Percentiles rank a stretch among this genome's conserved stretches.
phyloP scores from a whole-genome alignment of 129 eudicot genomes.

The Ambrosia artemisiifolia region DNA sequence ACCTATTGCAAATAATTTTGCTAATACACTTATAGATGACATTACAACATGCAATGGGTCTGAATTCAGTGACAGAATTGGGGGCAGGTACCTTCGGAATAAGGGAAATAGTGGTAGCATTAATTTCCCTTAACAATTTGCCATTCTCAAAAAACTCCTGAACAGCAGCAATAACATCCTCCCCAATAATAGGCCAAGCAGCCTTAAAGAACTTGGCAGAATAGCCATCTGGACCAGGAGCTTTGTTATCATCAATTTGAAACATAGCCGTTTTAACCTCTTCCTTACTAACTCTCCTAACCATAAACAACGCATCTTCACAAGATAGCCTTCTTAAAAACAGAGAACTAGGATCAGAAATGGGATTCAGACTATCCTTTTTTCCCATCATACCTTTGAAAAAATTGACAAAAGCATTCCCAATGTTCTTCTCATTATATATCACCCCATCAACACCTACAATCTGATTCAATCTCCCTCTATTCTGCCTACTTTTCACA shows the following conservation, averaged over 20 bases:
- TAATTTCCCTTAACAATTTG: neutral
- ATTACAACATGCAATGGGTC: neutral
- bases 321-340: neutral
- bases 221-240: neutral
- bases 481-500: neutral
- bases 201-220: neutral
- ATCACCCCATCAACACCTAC: rapidly evolving
- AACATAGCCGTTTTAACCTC: neutral
- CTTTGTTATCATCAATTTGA: neutral
- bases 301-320: neutral
- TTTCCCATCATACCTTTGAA: neutral
- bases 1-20: neutral
- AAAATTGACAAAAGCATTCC: neutral
- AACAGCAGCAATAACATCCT: neutral
- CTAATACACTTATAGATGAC: neutral
- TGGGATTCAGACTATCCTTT: neutral
- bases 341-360: neutral
- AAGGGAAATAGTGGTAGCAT: neutral
- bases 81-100: neutral
- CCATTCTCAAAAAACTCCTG: neutral
- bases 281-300: neutral
- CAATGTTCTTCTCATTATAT: neutral
- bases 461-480: neutral
- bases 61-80: neutral
- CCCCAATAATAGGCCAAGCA: neutral